These are phyloP conservation scores for Suillus variegatus DNA, from an alignment of 768 basidiomycete genomes.

Conservation along the genomic window DNA sequence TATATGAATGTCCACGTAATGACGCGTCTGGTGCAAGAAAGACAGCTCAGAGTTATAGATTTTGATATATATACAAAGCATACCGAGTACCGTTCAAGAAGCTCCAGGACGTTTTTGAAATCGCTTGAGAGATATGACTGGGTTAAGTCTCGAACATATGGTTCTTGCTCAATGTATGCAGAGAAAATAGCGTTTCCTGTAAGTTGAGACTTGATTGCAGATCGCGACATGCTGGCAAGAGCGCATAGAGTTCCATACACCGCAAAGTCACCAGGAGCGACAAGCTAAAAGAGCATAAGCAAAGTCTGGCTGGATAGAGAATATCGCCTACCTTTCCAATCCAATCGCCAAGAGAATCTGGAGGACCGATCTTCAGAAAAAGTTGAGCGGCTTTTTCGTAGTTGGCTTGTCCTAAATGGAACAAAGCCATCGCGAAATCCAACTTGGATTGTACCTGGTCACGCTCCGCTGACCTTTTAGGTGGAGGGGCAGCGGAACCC, in stretches of 20 bases:
- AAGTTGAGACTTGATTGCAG: constrained; percentile 65
- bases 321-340: constrained; percentile 54
- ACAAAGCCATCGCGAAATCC: constrained; percentile 78
- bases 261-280: constrained; percentile 82
- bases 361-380: constrained; percentile 68
- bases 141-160: constrained; percentile 83
- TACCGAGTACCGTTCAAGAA: constrained; percentile 75
- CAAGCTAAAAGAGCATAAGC: constrained; percentile 46
- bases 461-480: constrained; percentile 54
- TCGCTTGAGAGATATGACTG: constrained; percentile 85
- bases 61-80: constrained; percentile 13
- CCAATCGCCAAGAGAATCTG: constrained; percentile 77
- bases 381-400: constrained; percentile 81
- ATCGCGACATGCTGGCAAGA: constrained; percentile 73
- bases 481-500: constrained; percentile 26
- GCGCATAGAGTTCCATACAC: constrained; percentile 86
- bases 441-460: constrained; percentile 77
- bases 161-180: constrained; percentile 81
- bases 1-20: constrained; percentile 79
- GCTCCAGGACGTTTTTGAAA: constrained; percentile 80
- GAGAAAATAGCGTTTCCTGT: constrained; percentile 72
- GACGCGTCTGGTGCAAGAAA: constrained; percentile 58
- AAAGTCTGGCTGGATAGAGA: background rate
- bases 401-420: constrained; percentile 65
- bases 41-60: background rate